Evolutionary conservation across 331 rosid species (phyloP).

Genomic region (Saraca asoca): DNA sequence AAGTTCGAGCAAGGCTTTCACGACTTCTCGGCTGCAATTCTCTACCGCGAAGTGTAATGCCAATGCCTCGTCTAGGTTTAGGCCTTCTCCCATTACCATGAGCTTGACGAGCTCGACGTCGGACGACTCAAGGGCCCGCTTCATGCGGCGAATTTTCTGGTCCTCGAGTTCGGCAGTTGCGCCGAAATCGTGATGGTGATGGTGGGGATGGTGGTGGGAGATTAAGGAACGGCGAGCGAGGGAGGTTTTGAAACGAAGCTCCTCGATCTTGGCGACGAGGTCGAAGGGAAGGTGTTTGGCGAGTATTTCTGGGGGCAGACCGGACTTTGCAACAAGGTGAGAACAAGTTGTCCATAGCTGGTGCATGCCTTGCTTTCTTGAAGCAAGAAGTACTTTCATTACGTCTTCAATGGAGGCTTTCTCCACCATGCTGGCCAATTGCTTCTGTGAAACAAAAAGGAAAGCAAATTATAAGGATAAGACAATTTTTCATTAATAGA

Average conservation of each 20-base stretch:
- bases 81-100: slow-evolving; percentile 99
- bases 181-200: slow-evolving; percentile 59
- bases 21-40: slow-evolving; percentile 94
- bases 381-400: slow-evolving; percentile 91
- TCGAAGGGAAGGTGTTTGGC: slow-evolving; percentile 92
- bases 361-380: slow-evolving; percentile 99
- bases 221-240: slow-evolving; percentile 63
- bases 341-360: slow-evolving; percentile 96
- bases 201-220: slow-evolving; percentile 57
- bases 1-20: slow-evolving; percentile 82
- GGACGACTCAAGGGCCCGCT: slow-evolving; percentile 85
- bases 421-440: slow-evolving; percentile 94
- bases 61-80: slow-evolving; percentile 87
- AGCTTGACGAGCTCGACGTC: slow-evolving; percentile 93
- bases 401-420: slow-evolving; percentile 96
- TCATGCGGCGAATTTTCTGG: slow-evolving; percentile 88
- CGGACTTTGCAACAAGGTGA: slow-evolving; percentile 87
- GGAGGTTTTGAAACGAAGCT: slow-evolving; percentile 84
- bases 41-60: slow-evolving; percentile 91
- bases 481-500: no score
- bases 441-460: slow-evolving; percentile 54
- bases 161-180: slow-evolving; percentile 85
- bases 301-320: slow-evolving; percentile 84
- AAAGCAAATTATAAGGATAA: no score
- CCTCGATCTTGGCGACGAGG: slow-evolving; percentile 81